Conservation (phyloP, 352 stramenopile species). For the Globisporangium spinosum region DNA sequence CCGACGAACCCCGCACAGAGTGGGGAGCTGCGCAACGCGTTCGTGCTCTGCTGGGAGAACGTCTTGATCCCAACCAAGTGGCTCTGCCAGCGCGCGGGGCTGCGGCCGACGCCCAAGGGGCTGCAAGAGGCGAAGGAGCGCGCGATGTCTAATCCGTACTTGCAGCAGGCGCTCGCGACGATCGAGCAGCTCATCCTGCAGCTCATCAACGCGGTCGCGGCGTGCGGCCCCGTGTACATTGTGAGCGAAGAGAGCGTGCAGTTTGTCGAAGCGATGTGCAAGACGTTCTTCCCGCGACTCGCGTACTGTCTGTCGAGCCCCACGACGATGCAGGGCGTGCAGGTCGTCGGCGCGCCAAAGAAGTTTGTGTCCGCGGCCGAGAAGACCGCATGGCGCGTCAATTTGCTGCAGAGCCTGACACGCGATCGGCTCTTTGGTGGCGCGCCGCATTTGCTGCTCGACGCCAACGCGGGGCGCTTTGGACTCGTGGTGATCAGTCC, state of each 20-base stretch:
- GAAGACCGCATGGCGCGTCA: constrained; percentile 51
- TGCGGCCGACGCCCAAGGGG: constrained; percentile 35
- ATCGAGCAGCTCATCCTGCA: constrained; percentile 57
- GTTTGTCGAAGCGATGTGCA: constrained; percentile 61
- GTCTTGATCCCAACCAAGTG: constrained; percentile 58
- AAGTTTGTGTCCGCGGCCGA: constrained; percentile 48
- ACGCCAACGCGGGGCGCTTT: constrained; percentile 38
- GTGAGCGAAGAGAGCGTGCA: constrained; percentile 57
- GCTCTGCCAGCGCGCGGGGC: constrained; percentile 49
- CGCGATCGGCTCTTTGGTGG: constrained; percentile 53
- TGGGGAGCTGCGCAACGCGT: constrained; percentile 41
- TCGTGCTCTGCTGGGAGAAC: constrained; percentile 69
- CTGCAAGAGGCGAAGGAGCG: constrained; percentile 50
- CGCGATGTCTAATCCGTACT: constrained; percentile 37
- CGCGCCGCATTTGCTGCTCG: constrained; percentile 37
- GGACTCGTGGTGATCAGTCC: constrained; percentile 59
- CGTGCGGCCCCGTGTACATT: constrained; percentile 55
- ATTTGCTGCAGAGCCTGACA: constrained; percentile 51
- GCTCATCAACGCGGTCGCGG: constrained; percentile 45
- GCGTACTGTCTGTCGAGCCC: constrained; percentile 53
- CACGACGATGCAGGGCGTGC: constrained; percentile 49
- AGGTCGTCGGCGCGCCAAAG: constrained; percentile 52
- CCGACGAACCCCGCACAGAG: constrained; percentile 18
- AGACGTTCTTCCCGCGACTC: constrained; percentile 57
- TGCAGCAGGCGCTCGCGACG: constrained; percentile 45